Evolutionary conservation across 1,139 yeast species (phyloP), one percentile per base, ranked within the genome.

Genomic region (Kodamaea sp.): DNA sequence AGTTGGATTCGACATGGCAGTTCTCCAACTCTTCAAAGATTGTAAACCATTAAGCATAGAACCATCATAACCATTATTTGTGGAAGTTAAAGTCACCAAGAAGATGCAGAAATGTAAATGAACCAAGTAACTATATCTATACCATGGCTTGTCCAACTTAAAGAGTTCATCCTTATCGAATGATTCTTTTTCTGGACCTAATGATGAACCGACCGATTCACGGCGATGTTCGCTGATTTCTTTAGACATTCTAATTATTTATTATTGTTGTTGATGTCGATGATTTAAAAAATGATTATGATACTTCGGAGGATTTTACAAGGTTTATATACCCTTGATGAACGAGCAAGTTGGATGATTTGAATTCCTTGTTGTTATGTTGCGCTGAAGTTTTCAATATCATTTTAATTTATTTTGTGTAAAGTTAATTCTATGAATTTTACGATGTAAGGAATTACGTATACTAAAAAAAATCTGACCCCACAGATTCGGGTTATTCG

Each of bases 21-120:
- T 23, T 26, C 45, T 41, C 57, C 57, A 54, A 9, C 34, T 11
- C 1, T 32, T 25, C 42, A 54, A 47, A 7, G 53, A 45, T 27
- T 54, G 59, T 40, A 54, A 50, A 11, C 57, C 57, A 27, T 54
- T 54, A 43, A 54, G 47, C 57, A 54, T 52, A n/a, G 51, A 46
- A 24, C 53, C 52, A 37, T 54, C 58, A 33, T 53, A 54, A 2
- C 57, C 58, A 32, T 46, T 48, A 34, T 49, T 53, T 37, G 58
- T 54, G 22, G 57, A 48, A n/a, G 58, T 48, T 38, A 54, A 42
- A 7, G 58, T 51, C 29, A 44, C 39, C 28, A 53, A 37, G 29
- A 52, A 53, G 9, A 53, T 41, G 27, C 42, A 41, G 34, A 39
- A 44, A 39, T 48, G 46, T 31, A 48, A 39, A 32, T 34, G 34